A percentile compares a stretch with the other conserved stretches of the same genome.
These are phyloP conservation scores for Lumnitzera racemosa DNA, from an alignment of 345 rosid species.

Conservation along the genomic window DNA sequence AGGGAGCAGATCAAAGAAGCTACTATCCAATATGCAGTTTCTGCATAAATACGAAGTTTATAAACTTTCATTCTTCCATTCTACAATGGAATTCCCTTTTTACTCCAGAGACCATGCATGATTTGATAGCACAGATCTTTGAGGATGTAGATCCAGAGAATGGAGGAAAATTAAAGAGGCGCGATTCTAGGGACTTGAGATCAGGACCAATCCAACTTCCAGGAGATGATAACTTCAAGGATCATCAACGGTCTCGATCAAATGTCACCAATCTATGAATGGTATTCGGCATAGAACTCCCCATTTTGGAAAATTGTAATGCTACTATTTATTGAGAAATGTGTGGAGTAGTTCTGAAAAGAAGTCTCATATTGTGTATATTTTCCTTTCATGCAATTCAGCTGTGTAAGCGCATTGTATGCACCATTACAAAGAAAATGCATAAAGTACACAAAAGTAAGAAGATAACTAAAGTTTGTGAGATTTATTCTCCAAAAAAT, in stretches of 20 bases:
- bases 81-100: constrained; percentile 15
- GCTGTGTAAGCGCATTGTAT: too few species aligned
- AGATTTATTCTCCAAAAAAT: too few species aligned
- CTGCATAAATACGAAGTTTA: constrained; percentile 30
- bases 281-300: background rate
- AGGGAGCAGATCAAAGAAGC: constrained; percentile 48
- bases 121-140: constrained; percentile 8
- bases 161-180: constrained; percentile 22
- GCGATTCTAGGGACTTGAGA: constrained; percentile 22
- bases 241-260: constrained; percentile 22
- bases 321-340: too few species aligned
- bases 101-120: constrained; percentile 14
- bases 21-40: constrained; percentile 33
- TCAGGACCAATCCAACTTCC: constrained; percentile 8
- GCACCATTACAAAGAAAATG: too few species aligned
- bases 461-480: too few species aligned
- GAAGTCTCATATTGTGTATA: too few species aligned
- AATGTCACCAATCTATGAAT: constrained; percentile 8
- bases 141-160: constrained; percentile 14
- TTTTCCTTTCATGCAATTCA: too few species aligned
- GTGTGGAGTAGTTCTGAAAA: too few species aligned
- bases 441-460: too few species aligned
- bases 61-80: constrained; percentile 11
- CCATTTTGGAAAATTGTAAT: background rate
- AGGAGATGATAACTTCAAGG: constrained; percentile 16